Conservation (phyloP, 306 rosid species). For the Inga leiocalycina region DNA sequence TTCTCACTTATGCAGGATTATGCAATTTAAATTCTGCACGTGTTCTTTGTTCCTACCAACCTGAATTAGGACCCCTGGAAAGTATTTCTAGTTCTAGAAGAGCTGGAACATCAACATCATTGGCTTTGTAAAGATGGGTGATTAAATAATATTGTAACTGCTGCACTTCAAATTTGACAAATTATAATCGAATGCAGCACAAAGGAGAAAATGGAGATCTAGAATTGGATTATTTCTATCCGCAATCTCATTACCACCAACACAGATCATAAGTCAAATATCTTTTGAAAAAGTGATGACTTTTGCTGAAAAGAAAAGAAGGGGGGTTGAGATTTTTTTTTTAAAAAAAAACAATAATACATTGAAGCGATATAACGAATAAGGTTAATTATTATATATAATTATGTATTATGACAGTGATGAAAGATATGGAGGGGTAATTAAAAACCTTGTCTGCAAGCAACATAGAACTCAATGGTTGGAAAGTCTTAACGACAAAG, state of each 20-base stretch:
- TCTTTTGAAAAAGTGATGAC: not conserved
- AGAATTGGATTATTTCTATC: not conserved
- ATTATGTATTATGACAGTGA: not conserved
- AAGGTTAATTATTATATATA: not conserved
- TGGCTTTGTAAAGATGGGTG: not conserved
- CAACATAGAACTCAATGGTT: slow-evolving; percentile 52
- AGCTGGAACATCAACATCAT: not conserved
- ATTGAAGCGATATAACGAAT: not conserved
- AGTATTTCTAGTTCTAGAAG: slow-evolving; percentile 3
- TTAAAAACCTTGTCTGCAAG: slow-evolving; percentile 39
- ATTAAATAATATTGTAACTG: not conserved
- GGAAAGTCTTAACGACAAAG: slow-evolving; percentile 61
- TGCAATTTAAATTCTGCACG: not conserved
- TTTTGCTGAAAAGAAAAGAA: not conserved
- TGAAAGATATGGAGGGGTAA: not conserved
- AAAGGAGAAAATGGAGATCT: not conserved
- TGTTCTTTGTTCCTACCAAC: not conserved
- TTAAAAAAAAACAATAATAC: too few relatives aligned
- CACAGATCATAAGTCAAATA: not conserved
- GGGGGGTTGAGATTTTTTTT: not conserved
- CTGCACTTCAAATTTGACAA: not conserved
- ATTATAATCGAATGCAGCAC: not conserved
- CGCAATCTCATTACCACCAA: not conserved
- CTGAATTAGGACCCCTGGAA: not conserved
- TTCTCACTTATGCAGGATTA: not conserved